Base-by-base conservation (phyloP, 2,329 filamentous ascomycete genomes). In the Beauveria bassiana region DNA sequence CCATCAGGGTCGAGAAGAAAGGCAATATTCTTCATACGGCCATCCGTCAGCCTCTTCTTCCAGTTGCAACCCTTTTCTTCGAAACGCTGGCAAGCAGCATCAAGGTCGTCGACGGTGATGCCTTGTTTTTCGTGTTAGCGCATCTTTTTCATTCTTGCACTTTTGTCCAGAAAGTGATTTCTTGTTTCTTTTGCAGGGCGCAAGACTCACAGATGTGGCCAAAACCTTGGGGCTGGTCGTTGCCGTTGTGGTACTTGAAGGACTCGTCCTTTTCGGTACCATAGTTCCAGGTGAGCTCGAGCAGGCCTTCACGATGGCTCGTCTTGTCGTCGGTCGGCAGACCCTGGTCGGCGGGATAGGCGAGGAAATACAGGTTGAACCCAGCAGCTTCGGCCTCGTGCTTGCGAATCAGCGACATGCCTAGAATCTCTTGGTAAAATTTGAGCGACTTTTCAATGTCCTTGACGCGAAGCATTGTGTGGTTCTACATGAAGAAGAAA, bases 381-480 rank as follows among this genome's bases (percentile, higher is more conserved):
- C 84, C 85, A 20, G 85, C 86, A 34, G 84, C 83, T 24, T 83
- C 75, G 67, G 85, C 87, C 76, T 96, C 90, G 12, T 75, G 76
- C 3, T 86, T 93, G 63, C 90, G 86, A 69, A 93, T 78, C 42
- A 96, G 81, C 26, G 82, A 84, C 95, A 98, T 97, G 63, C 95
- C 95, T 75, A 98, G 81, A 31, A 90, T 82, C 7, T 97, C 91
- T 73, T 93, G 83, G 77, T 93, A 93, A 73, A 90, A 93, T 70
- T 86, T 85, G 70, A 93, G 79, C 16, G 87, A 90, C 74, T 85
- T 86, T 71, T 90, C 82, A 26, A 81, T 79, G 67, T 90, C 86
- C 78, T 97, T 98, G 77, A 98, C 88, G 34, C 95, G 90, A 68
- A 99, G 85, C 95, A 98, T 98, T 61, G 90, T 92, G 77, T 95